A percentile compares a stretch with the other conserved stretches of the same genome.
phyloP scores from a whole-genome alignment of 148 eudicot genomes.

The Pharnaceum exiguum region DNA sequence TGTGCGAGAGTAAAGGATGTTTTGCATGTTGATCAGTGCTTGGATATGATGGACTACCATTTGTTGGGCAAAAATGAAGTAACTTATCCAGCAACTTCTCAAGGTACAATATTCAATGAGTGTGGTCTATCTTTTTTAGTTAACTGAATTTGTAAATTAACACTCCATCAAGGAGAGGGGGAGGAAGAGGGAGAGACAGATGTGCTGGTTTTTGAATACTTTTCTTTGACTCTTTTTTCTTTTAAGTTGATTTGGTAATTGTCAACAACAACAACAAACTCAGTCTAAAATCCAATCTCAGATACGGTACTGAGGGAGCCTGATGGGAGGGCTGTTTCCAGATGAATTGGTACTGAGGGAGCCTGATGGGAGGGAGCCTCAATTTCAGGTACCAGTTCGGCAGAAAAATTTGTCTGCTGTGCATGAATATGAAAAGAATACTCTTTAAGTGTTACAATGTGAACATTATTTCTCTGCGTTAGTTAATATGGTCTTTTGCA shows the following conservation, averaged over 20 bases:
- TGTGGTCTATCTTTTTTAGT: background rate
- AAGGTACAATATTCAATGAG: conserved; percentile 43
- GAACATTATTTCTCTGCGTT: conserved; percentile 50
- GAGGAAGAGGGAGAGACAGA: too few species aligned
- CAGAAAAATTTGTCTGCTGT: conserved; percentile 64
- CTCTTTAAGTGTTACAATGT: conserved; percentile 35
- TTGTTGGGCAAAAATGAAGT: conserved; percentile 63
- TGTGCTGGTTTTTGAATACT: too few species aligned
- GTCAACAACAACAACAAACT: too few species aligned
- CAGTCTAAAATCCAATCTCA: too few species aligned
- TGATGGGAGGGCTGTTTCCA: too few species aligned
- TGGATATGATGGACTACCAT: conserved; percentile 71
- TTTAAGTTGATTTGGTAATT: too few species aligned
- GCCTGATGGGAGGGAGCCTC: too few species aligned
- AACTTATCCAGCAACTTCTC: conserved; percentile 67
- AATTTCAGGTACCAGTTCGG: conserved; percentile 92
- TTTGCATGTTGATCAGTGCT: conserved; percentile 47
- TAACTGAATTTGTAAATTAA: background rate
- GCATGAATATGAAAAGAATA: conserved; percentile 76
- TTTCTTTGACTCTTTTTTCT: too few species aligned
- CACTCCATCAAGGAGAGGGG: too few species aligned
- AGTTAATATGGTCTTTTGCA: conserved; percentile 66
- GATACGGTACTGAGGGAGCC: background rate
- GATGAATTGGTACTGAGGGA: too few species aligned
- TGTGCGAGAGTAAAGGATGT: conserved; percentile 39